Base-by-base conservation (phyloP, 495 filamentous ascomycete genomes). In the Entonaema liquescens region DNA sequence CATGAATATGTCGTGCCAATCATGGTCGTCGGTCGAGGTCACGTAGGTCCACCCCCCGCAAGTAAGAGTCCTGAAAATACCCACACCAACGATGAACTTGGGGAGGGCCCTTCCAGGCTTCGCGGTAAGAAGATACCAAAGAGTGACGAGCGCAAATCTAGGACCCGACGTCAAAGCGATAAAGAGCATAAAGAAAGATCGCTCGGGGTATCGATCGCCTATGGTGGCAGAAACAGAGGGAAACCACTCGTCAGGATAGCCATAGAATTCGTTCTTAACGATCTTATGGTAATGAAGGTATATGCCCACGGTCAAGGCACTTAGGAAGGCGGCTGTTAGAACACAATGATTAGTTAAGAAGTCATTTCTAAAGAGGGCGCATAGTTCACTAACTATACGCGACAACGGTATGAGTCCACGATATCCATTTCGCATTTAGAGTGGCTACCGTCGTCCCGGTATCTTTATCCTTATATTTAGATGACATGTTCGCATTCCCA, bases 1-100 rank as follows among this genome's bases (percentile, higher is more conserved):
- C 96, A 99, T 99, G 80, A 98, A 95, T 59, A 98, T 95, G 79
- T 99, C 96, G 76, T 99, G 96, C 94, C 93, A 98, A 78, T 95
- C 89, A 79, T 99, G 96, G 77, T 98, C 93, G 79, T 99, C 96
- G 9, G 96, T 98, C 40, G 94, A 98, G 21, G 96, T 99, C 56
- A 99, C 90, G 78, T 98, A 99, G 36, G 97, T 98, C 96, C 96
- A 99, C 38, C 96, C 96, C 58, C 95, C 96, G 75, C 96, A 99
- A 2, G 94, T 96, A 64, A 99, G 79, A 4, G 95, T 97, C 68
- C 96, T 88, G 74, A 97, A 92, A 50, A 98, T 38, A 55, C 96
- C 96, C 25, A 90, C 87, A 19, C 88, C 86, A 15, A 91, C 91
- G 54, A 98, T 85, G 65, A 94, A 87, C 78, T 95, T 95, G 1